Percentiles rank a stretch among this genome's conserved stretches.
phyloP scores from a whole-genome alignment of 257 asterid genomes.

The Ilex aquifolium region DNA sequence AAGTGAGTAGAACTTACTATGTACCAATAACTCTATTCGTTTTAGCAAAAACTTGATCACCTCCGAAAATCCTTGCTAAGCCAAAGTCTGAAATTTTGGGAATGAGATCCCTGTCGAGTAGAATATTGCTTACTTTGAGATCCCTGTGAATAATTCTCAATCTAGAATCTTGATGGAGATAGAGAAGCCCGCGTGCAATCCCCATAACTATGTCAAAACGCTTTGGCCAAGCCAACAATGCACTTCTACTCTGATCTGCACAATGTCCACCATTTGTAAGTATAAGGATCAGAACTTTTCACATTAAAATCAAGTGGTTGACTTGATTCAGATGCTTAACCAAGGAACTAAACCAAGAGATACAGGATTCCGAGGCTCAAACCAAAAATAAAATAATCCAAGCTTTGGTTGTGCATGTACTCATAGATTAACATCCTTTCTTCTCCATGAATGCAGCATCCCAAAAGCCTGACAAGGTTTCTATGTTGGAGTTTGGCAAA shows the following conservation, averaged over 20 bases:
- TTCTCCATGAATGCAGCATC: slow-evolving; percentile 43
- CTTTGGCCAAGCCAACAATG: slow-evolving; percentile 14
- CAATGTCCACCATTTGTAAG: not conserved
- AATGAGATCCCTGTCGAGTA: slow-evolving; percentile 33
- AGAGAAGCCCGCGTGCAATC: slow-evolving; percentile 37
- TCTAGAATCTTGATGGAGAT: slow-evolving; percentile 46
- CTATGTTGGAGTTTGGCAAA: slow-evolving; percentile 52
- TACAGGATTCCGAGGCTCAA: not conserved
- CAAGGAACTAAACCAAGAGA: not conserved
- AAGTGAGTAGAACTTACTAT: slow-evolving; percentile 19
- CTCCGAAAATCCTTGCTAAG: slow-evolving; percentile 36
- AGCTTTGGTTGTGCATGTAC: slow-evolving; percentile 43
- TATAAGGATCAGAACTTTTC: not conserved
- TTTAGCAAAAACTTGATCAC: slow-evolving; percentile 15
- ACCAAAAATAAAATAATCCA: slow-evolving; percentile 46
- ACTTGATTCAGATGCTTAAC: not conserved
- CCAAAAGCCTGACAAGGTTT: slow-evolving; percentile 52
- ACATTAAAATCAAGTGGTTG: not conserved
- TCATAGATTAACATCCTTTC: slow-evolving; percentile 49
- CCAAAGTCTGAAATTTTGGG: slow-evolving; percentile 53
- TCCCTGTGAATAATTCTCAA: slow-evolving; percentile 45
- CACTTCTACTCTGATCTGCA: slow-evolving; percentile 6
- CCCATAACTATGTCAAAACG: slow-evolving; percentile 31
- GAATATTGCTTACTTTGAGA: slow-evolving; percentile 38
- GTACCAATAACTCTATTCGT: slow-evolving; percentile 32